Conservation (phyloP, 768 basidiomycete genomes). For the Russula virescens region DNA sequence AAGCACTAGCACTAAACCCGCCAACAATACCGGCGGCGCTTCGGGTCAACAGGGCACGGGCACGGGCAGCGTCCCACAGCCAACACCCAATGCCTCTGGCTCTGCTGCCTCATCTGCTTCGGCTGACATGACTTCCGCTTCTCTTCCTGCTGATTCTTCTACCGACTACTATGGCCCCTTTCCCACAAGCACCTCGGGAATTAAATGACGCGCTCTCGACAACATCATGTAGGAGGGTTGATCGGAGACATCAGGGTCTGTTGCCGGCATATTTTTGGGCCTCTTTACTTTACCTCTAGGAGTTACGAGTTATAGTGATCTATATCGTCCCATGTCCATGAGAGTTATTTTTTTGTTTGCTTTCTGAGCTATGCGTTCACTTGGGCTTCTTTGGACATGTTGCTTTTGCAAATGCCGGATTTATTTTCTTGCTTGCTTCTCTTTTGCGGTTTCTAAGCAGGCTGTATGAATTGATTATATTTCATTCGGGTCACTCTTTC, state of each 20-base stretch:
- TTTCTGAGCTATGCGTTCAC: background rate
- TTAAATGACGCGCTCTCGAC: too few relatives aligned
- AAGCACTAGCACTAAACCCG: too few relatives aligned
- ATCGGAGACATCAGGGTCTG: too few relatives aligned
- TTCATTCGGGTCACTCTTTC: background rate
- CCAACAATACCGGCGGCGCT: background rate
- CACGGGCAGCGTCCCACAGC: too few relatives aligned
- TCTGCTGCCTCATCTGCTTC: too few relatives aligned
- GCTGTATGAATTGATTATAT: conserved; percentile 9
- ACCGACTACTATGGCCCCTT: too few relatives aligned
- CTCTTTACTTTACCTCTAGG: background rate
- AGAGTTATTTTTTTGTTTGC: background rate
- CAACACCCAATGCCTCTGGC: too few relatives aligned
- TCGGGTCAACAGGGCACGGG: too few relatives aligned
- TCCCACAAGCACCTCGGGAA: too few relatives aligned
- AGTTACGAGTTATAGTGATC: background rate
- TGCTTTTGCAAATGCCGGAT: background rate
- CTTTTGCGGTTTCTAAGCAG: background rate
- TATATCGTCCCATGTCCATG: background rate
- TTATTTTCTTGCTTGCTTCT: background rate
- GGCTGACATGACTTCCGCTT: too few relatives aligned
- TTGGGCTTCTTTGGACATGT: background rate
- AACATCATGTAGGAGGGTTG: too few relatives aligned
- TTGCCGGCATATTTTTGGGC: background rate
- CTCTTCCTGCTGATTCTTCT: too few relatives aligned